These are phyloP conservation scores for Fusarium agapanthi DNA, from an alignment of 2,329 filamentous ascomycete species.

Conservation along the genomic window DNA sequence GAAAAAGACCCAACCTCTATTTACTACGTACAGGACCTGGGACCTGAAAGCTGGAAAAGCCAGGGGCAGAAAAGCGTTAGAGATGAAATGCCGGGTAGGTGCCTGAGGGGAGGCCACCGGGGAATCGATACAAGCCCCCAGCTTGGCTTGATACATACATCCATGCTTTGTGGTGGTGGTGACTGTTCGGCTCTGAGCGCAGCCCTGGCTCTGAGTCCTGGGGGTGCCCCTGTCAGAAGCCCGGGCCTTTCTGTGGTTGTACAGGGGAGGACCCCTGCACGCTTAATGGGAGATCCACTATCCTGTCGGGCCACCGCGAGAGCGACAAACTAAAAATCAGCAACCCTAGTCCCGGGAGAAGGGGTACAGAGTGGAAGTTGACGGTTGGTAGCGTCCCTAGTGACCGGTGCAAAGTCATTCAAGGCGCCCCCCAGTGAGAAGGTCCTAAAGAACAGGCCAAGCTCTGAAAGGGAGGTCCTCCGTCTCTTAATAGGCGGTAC, in stretches of 20 bases:
- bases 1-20: conserved; percentile 2
- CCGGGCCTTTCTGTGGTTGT: conserved; percentile 19
- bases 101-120: background rate
- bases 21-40: background rate
- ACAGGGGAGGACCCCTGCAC: conserved; percentile 22
- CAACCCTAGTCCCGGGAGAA: conserved; percentile 24
- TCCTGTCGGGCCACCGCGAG: conserved; percentile 33
- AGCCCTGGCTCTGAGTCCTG: conserved; percentile 17
- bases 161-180: conserved; percentile 3
- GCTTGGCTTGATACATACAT: background rate
- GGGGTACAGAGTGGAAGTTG: conserved; percentile 22
- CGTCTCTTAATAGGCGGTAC: conserved; percentile 9
- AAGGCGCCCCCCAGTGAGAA: background rate
- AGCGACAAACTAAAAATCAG: conserved; percentile 11
- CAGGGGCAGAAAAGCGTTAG: conserved; percentile 15
- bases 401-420: conserved; percentile 21
- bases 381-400: background rate
- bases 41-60: conserved; percentile 20
- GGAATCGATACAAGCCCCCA: conserved; percentile 15
- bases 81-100: conserved; percentile 20
- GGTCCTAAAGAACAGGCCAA: conserved; percentile 22
- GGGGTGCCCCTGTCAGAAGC: conserved; percentile 22
- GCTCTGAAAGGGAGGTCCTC: conserved; percentile 34
- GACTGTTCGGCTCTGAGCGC: conserved; percentile 12
- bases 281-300: conserved; percentile 30